Percentiles rank a stretch among this genome's conserved stretches.
These are phyloP conservation scores for Pharnaceum exiguum DNA, from an alignment of 148 eudicot species.

Conservation along the genomic window DNA sequence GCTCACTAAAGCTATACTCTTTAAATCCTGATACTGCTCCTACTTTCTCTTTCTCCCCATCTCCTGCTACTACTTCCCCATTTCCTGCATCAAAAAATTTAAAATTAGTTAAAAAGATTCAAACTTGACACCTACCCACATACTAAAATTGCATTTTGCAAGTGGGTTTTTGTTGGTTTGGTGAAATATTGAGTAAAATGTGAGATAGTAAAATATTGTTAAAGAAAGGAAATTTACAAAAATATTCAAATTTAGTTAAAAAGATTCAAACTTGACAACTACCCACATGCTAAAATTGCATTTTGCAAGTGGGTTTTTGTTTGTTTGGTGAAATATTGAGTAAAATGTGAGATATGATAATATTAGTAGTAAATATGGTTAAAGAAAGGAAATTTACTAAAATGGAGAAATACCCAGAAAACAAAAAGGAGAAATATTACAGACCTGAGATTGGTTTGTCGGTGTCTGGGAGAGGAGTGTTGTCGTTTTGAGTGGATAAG, in stretches of 20 bases:
- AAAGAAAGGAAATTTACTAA: conserved; percentile 5
- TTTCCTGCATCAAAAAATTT: conserved; percentile 15
- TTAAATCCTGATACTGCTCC: conserved; percentile 32
- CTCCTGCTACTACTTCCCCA: conserved; percentile 24
- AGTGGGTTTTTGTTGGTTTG: too few relatives aligned
- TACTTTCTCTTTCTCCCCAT: conserved; percentile 27
- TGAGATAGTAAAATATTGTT: too few relatives aligned
- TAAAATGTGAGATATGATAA: too few relatives aligned
- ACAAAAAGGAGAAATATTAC: background rate
- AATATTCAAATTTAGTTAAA: background rate
- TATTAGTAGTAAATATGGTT: too few relatives aligned
- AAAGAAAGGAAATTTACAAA: conserved; percentile 4
- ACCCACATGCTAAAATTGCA: conserved; percentile 2
- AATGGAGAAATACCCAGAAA: conserved; percentile 18
- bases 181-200: too few relatives aligned
- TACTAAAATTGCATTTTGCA: background rate
- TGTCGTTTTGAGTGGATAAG: conserved; percentile 36
- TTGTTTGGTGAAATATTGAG: too few relatives aligned
- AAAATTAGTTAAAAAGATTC: background rate
- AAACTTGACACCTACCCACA: background rate
- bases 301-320: background rate
- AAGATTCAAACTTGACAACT: background rate
- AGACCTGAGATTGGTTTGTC: conserved; percentile 32
- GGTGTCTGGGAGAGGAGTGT: conserved; percentile 29
- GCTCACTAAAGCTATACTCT: conserved; percentile 42